These are phyloP conservation scores for Eustoma russellianum DNA, from an alignment of 257 asterid genomes.

Conservation along the genomic window DNA sequence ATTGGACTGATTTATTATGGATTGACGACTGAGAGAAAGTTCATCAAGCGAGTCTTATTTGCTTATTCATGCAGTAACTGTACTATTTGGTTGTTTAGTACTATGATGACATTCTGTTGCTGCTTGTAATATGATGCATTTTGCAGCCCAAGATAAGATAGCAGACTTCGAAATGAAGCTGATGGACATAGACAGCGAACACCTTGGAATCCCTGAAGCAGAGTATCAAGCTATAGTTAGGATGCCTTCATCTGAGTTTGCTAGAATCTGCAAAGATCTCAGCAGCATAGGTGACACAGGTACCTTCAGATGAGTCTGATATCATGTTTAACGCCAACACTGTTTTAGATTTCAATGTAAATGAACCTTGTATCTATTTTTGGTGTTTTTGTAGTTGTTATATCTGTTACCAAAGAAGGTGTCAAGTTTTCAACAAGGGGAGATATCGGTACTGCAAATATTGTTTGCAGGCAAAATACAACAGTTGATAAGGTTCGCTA, in stretches of 20 bases:
- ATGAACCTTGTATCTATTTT: no score
- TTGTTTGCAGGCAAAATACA: constrained; percentile 83
- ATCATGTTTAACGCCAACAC: no score
- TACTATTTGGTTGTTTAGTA: no score
- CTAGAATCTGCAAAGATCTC: constrained; percentile 30
- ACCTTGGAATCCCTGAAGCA: constrained; percentile 31
- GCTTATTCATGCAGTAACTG: no score
- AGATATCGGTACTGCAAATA: constrained; percentile 75
- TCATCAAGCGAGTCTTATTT: no score
- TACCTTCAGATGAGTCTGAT: neutral
- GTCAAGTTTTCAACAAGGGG: constrained; percentile 93
- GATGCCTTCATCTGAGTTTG: constrained; percentile 43
- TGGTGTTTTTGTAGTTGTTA: constrained; percentile 67
- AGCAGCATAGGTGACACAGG: constrained; percentile 36
- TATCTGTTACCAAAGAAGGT: constrained; percentile 94
- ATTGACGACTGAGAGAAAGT: no score
- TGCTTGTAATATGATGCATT: no score
- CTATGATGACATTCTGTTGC: no score
- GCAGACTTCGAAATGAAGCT: constrained; percentile 37
- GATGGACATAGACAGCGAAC: constrained; percentile 37
- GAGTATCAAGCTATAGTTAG: constrained; percentile 36
- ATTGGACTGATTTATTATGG: no score
- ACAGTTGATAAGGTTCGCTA: constrained; percentile 48
- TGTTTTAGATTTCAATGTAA: no score
- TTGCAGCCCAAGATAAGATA: constrained; percentile 37